Percentiles rank a stretch among this genome's conserved stretches.
Evolutionary conservation across 495 filamentous ascomycete genomes (phyloP).

Genomic region (Annulohypoxylon maeteangense): DNA sequence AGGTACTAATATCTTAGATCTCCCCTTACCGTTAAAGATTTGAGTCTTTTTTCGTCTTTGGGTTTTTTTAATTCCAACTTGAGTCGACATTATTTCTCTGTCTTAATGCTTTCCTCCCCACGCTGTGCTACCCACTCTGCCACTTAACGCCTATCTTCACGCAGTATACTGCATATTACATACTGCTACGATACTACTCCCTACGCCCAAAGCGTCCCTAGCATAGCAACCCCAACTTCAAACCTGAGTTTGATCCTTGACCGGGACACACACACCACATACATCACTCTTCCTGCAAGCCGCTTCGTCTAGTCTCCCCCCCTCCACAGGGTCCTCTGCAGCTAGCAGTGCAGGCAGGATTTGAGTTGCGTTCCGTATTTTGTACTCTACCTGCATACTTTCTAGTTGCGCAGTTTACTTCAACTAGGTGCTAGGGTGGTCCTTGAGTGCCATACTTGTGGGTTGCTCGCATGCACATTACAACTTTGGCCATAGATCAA

Average conservation of each 20-base stretch:
- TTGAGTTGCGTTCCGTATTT: not conserved
- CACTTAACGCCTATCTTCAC: not conserved
- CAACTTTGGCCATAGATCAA: slow-evolving; percentile 45
- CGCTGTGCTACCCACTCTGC: slow-evolving; percentile 25
- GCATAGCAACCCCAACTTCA: slow-evolving; percentile 33
- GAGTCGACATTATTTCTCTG: slow-evolving; percentile 1
- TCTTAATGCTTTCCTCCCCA: slow-evolving; percentile 13
- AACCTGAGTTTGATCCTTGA: slow-evolving; percentile 37
- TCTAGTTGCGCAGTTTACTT: slow-evolving; percentile 24
- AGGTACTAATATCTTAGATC: slow-evolving; percentile 36
- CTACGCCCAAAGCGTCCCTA: slow-evolving; percentile 20
- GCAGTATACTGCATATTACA: slow-evolving; percentile 19
- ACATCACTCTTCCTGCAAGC: slow-evolving; percentile 39
- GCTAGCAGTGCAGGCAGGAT: slow-evolving; percentile 35
- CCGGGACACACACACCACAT: slow-evolving; percentile 33
- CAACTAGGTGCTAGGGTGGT: slow-evolving; percentile 31
- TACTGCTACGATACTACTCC: slow-evolving; percentile 18
- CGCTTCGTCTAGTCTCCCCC: slow-evolving; percentile 33
- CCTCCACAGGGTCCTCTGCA: slow-evolving; percentile 39
- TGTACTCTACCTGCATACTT: slow-evolving; percentile 2
- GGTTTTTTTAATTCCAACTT: slow-evolving; percentile 18
- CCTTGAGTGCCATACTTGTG: slow-evolving; percentile 33
- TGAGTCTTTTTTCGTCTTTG: slow-evolving; percentile 26
- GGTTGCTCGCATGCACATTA: slow-evolving; percentile 45
- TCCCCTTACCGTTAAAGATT: not conserved